Base-by-base conservation (phyloP, 1,284 basidiomycete species). In the Fistulina hepatica region DNA sequence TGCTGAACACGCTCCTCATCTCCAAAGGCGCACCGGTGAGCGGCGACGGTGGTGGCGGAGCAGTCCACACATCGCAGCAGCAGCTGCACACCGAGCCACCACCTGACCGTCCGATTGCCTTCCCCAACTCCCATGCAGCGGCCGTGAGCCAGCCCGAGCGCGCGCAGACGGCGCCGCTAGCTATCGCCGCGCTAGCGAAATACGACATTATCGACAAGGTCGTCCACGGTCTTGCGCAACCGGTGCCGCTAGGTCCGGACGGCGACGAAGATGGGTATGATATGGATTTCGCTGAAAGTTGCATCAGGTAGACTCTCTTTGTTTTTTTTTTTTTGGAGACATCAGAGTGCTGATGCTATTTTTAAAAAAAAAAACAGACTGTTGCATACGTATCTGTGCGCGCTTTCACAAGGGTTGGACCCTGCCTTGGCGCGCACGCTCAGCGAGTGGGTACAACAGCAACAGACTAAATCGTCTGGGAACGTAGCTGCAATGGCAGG, bases 231-330 rank as follows among this genome's bases (percentile, higher is more conserved):
- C 52, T 83, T 7, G 63, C 64, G 6, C 52, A 61, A 20, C 70
- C 81, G 37, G 47, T 76, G 24, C 80, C 81, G 3, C 66, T 73
- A 36, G 83, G 81, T 1, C 63, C 64, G 3, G 76, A 86, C 46
- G 88, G 82, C 5, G 81, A 85, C 48, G 56, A 60, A 21, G 42
- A 37, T 2, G 73, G 74, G 16, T 63, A 64, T 6, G 92, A 95
- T 56, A 52, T 62, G 4, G 86, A 93, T 50, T 85, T 82, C 43
- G 76, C 82, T 52, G 90, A 93, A 59, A 91, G 91, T 54, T 64
- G 80, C 0, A 52, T 84, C 12, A 68, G 76, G 65, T 79, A 59
- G 35, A 58, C 71, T 10, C 53, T 58, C n/a, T 54, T 34, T 50
- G 47, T 33, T 22, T 36, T 33, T 28, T 19, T n/a, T n/a, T n/a